Conservation (phyloP, 305 asterid species). For the Lippia alba region DNA sequence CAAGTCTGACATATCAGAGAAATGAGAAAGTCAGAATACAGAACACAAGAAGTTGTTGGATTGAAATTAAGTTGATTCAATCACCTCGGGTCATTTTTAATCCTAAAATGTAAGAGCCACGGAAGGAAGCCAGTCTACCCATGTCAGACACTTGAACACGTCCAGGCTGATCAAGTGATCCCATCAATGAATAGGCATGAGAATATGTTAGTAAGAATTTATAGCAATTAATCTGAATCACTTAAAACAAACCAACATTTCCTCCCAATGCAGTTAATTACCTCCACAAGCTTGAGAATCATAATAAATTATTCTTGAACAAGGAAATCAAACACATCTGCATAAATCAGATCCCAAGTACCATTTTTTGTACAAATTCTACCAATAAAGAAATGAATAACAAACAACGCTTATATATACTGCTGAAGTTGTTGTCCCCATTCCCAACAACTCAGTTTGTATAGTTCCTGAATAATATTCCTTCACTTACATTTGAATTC, state of each 20-base stretch:
- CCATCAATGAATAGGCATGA: conserved; percentile 13
- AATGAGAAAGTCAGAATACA: conserved; percentile 14
- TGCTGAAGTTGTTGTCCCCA: too few relatives aligned
- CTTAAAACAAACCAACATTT: background rate
- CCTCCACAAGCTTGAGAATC: conserved; percentile 4
- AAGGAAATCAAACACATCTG: too few relatives aligned
- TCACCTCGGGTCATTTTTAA: conserved; percentile 62
- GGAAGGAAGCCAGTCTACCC: conserved; percentile 65
- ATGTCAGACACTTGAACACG: conserved; percentile 58
- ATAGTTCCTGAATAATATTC: background rate
- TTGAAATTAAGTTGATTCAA: conserved; percentile 25
- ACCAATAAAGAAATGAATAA: background rate
- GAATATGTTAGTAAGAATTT: conserved; percentile 15
- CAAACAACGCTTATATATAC: background rate
- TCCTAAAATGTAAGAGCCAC: conserved; percentile 73
- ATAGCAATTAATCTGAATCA: conserved; percentile 12
- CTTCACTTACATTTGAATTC: background rate
- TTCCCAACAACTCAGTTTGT: too few relatives aligned
- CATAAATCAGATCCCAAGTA: background rate
- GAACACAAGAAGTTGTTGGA: conserved; percentile 6
- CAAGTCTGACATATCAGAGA: conserved; percentile 47
- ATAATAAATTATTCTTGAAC: conserved; percentile 1
- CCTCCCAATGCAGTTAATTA: background rate
- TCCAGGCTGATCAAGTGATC: conserved; percentile 55
- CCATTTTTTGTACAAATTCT: background rate